Evolutionary conservation across 306 rosid species (phyloP).

Genomic region (Rubus parviflorus): DNA sequence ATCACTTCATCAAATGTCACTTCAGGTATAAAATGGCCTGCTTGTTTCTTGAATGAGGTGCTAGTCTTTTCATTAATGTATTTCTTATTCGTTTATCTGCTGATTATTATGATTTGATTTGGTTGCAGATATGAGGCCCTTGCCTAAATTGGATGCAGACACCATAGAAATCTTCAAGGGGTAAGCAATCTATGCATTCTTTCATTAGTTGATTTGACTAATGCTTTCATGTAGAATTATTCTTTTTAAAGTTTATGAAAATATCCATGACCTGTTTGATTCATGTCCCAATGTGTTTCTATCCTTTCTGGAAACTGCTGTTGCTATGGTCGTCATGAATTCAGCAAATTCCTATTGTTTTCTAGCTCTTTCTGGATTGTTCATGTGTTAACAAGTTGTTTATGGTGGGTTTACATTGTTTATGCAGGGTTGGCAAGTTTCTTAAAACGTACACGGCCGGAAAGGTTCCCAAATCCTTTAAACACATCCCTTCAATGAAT

Average conservation of each 20-base stretch:
- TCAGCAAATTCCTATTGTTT: not conserved
- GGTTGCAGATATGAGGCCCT: constrained; percentile 60
- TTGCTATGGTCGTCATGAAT: not conserved
- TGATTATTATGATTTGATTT: constrained; percentile 3
- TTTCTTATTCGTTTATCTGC: not conserved
- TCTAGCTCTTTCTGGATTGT: not conserved
- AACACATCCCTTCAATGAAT: constrained; percentile 65
- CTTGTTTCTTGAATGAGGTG: not conserved
- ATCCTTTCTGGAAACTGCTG: not conserved
- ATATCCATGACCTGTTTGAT: not conserved
- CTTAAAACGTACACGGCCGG: constrained; percentile 72
- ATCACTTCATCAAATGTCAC: constrained; percentile 46
- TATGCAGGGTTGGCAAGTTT: constrained; percentile 61
- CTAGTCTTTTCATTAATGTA: not conserved
- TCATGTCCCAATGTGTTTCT: not conserved
- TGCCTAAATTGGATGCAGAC: constrained; percentile 66
- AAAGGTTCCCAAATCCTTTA: constrained; percentile 75
- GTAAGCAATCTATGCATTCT: constrained; percentile 33
- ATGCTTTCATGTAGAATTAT: not conserved
- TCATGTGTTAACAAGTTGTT: not conserved
- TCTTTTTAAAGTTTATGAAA: not conserved
- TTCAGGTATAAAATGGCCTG: constrained; percentile 22
- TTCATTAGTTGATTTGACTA: not conserved
- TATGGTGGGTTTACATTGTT: constrained; percentile 8
- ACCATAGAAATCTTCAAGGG: constrained; percentile 69